Evolutionary conservation across 768 basidiomycete species (phyloP).

Genomic region (Boletus vinaceobasis): DNA sequence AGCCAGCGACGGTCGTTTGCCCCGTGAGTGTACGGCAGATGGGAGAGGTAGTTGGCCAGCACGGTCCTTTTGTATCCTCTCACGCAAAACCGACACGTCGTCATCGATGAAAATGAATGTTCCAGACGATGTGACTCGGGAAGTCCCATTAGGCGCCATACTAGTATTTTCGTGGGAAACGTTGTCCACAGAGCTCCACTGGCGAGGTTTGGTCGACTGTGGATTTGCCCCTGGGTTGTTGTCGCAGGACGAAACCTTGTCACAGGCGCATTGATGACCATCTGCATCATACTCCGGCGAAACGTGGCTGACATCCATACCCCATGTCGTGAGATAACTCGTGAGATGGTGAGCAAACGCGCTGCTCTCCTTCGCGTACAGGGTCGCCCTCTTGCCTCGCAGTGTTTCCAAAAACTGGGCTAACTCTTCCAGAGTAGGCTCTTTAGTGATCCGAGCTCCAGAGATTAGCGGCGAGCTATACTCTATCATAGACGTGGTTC

Average conservation of each 20-base stretch:
- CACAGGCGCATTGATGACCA: slow-evolving; percentile 19
- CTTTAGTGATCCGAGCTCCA: slow-evolving; percentile 51
- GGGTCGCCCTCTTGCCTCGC: slow-evolving; percentile 74
- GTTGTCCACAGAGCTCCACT: slow-evolving; percentile 21
- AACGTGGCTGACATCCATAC: slow-evolving; percentile 86
- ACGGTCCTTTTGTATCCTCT: slow-evolving; percentile 66
- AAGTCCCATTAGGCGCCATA: slow-evolving; percentile 18
- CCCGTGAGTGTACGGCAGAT: slow-evolving; percentile 40
- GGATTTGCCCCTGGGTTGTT: not conserved
- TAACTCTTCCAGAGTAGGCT: slow-evolving; percentile 81
- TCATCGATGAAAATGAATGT: slow-evolving; percentile 92
- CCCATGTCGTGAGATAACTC: slow-evolving; percentile 91
- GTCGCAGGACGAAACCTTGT: slow-evolving; percentile 12
- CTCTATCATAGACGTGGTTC: slow-evolving; percentile 39
- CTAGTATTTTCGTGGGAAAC: slow-evolving; percentile 18
- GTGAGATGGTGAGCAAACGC: slow-evolving; percentile 92
- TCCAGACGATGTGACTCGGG: slow-evolving; percentile 28
- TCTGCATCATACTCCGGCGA: slow-evolving; percentile 58
- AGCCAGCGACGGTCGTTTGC: slow-evolving; percentile 66
- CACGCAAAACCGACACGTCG: slow-evolving; percentile 75
- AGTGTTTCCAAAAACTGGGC: slow-evolving; percentile 75
- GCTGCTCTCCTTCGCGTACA: slow-evolving; percentile 85
- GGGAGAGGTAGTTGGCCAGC: slow-evolving; percentile 43
- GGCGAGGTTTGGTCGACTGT: slow-evolving; percentile 18
- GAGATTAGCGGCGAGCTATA: slow-evolving; percentile 48